Evolutionary conservation across 2,329 filamentous ascomycete genomes (phyloP).

Genomic region (Phaeomoniella chlamydospora): DNA sequence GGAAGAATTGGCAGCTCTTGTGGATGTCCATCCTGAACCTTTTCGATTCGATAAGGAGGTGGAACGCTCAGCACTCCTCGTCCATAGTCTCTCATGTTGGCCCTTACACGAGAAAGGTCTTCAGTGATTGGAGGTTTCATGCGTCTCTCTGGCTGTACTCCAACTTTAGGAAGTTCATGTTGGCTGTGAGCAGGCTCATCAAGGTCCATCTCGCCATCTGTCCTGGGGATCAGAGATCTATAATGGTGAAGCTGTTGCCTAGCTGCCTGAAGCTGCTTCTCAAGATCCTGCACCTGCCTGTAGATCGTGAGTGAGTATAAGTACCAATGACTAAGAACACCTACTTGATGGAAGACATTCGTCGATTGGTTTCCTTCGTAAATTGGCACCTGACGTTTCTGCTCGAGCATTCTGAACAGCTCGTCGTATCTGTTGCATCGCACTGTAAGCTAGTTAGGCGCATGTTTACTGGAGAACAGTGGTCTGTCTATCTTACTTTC

Average conservation of each 20-base stretch:
- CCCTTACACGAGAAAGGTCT: constrained; percentile 57
- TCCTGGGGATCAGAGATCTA: constrained; percentile 45
- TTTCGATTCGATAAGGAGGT: constrained; percentile 43
- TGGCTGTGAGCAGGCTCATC: constrained; percentile 30
- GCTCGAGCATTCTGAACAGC: constrained; percentile 94
- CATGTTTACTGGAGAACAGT: constrained; percentile 1
- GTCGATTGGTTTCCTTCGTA: constrained; percentile 94
- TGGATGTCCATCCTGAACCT: constrained; percentile 12
- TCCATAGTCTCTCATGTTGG: constrained; percentile 58
- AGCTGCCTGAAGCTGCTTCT: constrained; percentile 73
- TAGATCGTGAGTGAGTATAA: constrained; percentile 3
- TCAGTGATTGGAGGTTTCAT: constrained; percentile 46
- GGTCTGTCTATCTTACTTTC: constrained; percentile 29
- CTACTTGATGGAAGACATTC: constrained; percentile 96
- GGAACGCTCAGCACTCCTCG: constrained; percentile 71
- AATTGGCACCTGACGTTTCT: constrained; percentile 96
- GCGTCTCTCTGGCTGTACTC: constrained; percentile 49
- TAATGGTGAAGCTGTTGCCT: constrained; percentile 68
- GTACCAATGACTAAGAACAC: constrained; percentile 12
- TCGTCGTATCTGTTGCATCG: constrained; percentile 89
- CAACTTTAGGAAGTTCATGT: constrained; percentile 49
- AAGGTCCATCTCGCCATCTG: constrained; percentile 28
- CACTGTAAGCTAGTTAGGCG: constrained; percentile 37
- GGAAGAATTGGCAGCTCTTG: constrained; percentile 51
- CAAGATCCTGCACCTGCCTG: constrained; percentile 84